Base-by-base conservation (phyloP, 495 filamentous ascomycete species). In the Glonium stellatum region DNA sequence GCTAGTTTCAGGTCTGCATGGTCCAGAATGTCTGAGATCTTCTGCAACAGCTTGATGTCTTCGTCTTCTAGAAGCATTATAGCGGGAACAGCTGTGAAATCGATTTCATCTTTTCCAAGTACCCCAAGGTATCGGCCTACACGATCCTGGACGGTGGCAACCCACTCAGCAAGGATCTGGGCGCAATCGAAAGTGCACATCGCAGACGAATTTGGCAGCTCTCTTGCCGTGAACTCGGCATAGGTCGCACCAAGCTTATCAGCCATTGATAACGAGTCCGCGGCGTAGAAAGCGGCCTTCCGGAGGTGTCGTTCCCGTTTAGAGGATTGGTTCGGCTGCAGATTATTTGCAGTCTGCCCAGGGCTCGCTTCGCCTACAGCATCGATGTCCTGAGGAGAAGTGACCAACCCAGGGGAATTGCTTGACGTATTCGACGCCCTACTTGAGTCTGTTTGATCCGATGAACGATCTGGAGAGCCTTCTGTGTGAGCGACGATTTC, bases 151-250 rank as follows among this genome's bases (percentile, higher is more conserved):
- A 98, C 86, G 0, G 92, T 96, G 13, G 88, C 87, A 44, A 95
- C 82, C 93, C 93, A 98, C 72, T 98, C 93, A 0, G 93, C 92
- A 23, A 98, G 84, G 0, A 98, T 90, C 68, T 96, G 90, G n/a
- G 91, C 88, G 67, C 93, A 97, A 67, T 98, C 93, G 70, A 96
- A 95, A 12, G 87, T 82, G 71, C 92, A 97, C 81, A 98, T 86
- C 6, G 89, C 89, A 13, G 90, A 92, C 64, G 95, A 91, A 25
- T 97, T 78, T 1, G 93, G 92, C n/a, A 98, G 78, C 67, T 97
- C 93, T 31, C 91, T 82, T 34, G 87, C 90, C 1, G 86, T 87
- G 59, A 90, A 85, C 61, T 95, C 87, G 5, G 89, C 87, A 70
- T 91, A 96, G 0, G 89, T 92, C 31, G 90, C 84, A 5, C 90